Percentiles rank a stretch among this genome's conserved stretches.
Conservation (phyloP, 116 monocot genomes). For the Cymodocea nodosa region DNA sequence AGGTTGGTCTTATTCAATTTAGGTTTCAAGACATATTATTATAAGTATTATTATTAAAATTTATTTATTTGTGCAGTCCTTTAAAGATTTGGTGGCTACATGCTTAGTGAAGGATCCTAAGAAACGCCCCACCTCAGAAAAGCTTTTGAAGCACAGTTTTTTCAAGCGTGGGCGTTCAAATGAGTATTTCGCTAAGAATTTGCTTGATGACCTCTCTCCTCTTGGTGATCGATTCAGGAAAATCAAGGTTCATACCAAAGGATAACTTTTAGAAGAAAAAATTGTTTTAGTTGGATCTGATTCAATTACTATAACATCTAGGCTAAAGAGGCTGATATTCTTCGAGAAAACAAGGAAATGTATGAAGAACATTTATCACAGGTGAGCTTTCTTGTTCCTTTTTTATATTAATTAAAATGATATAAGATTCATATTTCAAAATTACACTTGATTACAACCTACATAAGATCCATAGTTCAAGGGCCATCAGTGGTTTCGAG, state of each 20-base stretch:
- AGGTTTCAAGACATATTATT: not conserved
- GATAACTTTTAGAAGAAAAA: not conserved
- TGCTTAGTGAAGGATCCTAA: constrained; percentile 94
- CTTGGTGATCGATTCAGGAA: constrained; percentile 63
- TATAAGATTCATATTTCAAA: no score
- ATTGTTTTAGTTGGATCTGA: not conserved
- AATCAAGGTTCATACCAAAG: constrained; percentile 45
- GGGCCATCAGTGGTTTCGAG: no score
- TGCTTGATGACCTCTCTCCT: constrained; percentile 64
- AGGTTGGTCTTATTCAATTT: constrained; percentile 22
- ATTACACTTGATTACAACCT: no score
- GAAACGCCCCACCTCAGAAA: constrained; percentile 75
- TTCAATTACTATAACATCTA: constrained; percentile 8
- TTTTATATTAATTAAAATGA: not conserved
- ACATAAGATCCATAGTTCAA: no score
- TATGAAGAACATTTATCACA: constrained; percentile 78
- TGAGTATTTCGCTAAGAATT: constrained; percentile 56
- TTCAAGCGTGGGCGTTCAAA: constrained; percentile 76
- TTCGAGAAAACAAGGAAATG: constrained; percentile 44
- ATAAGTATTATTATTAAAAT: not conserved
- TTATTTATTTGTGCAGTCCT: constrained; percentile 43
- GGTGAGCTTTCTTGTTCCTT: constrained; percentile 20
- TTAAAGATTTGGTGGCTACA: constrained; percentile 76
- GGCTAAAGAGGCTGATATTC: constrained; percentile 62
- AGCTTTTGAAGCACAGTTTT: constrained; percentile 83